Evolutionary conservation across 2,329 filamentous ascomycete species (phyloP), one percentile per base, ranked within the genome.

Genomic region (Onygena corvina): DNA sequence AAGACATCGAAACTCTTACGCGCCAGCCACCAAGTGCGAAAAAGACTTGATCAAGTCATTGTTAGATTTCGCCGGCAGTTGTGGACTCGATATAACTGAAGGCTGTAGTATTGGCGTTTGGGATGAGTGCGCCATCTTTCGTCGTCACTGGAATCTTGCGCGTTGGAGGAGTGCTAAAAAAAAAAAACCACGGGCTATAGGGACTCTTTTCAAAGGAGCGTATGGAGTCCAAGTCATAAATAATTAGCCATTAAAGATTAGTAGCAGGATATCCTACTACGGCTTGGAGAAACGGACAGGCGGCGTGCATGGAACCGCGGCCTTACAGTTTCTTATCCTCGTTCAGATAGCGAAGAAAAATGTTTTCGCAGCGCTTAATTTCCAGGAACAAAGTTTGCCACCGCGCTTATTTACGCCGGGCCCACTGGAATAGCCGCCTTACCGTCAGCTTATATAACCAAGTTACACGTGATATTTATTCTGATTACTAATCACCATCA

Each of bases 21-120:
- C 46, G 31, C 46, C 46, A 27, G 46, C 46, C 4, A 36, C 46
- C 33, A 47, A 16, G 36, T 47, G 46, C 6, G 30, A 47, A 12
- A 34, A 29, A 27, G 46, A 47, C 20, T 33, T 47, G 31, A 33
- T 11, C n/a, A 35, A 16, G 14, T 47, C 31, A 36, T 36, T 47
- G 18, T 47, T 12, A 8, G 21, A 27, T 47, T 34, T 34, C 14
- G 31, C 5, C 14, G 25, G 9, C 11, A 36, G 14, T 35, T 47
- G 46, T 9, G 42, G 25, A 1, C 14, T 27, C 0, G 38, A 27
- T 25, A 42, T 42, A 27, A 27, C 21, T 6, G 38, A n/a, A 42
- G 38, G 38, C 7, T 42, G 38, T 27, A 42, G 8, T n/a, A 42
- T 8, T n/a, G 36, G 27, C 21, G 9, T 23, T 27, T 42, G 21